Evolutionary conservation across 805 yeast species (phyloP), one percentile per base, ranked within the genome.

Genomic region (Teunomyces cretensis): DNA sequence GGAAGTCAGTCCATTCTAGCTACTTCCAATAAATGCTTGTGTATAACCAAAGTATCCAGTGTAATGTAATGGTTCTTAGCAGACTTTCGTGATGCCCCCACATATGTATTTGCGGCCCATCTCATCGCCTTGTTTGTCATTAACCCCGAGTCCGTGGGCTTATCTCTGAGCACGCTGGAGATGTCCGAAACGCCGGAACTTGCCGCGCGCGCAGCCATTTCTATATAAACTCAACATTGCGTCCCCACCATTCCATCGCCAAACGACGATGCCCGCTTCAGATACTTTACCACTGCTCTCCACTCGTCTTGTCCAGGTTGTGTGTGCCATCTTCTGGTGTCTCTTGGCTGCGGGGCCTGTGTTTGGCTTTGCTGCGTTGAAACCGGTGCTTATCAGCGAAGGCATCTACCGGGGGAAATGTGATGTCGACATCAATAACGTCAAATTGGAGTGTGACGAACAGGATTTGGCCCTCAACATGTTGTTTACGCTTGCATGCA

Each of bases 401-500:
- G 73, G 72, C 11, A 63, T 79, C 41, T 79, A 79, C 52, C 74
- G 70, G 47, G 54, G 61, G 15, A 53, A 57, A 1, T 78, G 83
- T 60, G 61, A 62, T 31, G 40, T 46, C 36, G 43, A 54, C 2
- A 46, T 56, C 44, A 43, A 53, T 1, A 42, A 41, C 13, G 14
- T 13, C 9, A 28, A 27, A 5, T 15, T 22, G 9, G 67, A 72
- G 0, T 91, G 97, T 66, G 67, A 74, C 5, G 81, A 75, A n/a
- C 96, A 92, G 63, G 97, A 91, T 58, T 67, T 90, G 55, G 79
- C 86, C 54, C 74, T 91, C 50, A 91, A 92, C 61, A 75, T 80
- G 53, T 78, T 92, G 75, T 91, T 92, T 68, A 86, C 96, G 0
- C 67, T 84, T 22, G 94, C 95, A 27, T 94, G 97, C 11, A 91